These are phyloP conservation scores for Gnomoniopsis smithogilvyi DNA, from an alignment of 2,329 filamentous ascomycete species.

Conservation along the genomic window DNA sequence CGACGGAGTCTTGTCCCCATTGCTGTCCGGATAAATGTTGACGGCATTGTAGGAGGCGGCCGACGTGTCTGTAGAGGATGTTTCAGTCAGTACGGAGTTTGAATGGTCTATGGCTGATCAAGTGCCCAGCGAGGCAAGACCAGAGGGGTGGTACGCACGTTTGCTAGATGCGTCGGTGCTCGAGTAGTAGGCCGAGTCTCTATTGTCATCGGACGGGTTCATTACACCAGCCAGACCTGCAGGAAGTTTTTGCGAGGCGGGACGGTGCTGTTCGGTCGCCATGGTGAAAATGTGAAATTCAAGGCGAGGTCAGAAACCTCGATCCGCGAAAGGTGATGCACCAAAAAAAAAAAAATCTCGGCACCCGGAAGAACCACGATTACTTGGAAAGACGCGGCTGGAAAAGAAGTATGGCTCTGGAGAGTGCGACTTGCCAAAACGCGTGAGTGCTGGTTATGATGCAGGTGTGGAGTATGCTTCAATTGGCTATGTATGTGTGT, in stretches of 20 bases:
- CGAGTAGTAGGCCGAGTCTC: constrained; percentile 52
- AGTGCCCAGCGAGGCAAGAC: constrained; percentile 13
- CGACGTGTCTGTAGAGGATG: constrained; percentile 36
- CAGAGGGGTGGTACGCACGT: constrained; percentile 35
- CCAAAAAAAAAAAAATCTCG: neutral
- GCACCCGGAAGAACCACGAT: neutral
- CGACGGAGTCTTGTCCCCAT: constrained; percentile 60
- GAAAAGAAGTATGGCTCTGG: neutral
- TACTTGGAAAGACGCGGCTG: neutral
- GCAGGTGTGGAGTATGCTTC: neutral
- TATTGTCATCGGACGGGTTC: constrained; percentile 47
- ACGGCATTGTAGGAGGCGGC: constrained; percentile 41
- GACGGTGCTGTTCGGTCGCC: constrained; percentile 37
- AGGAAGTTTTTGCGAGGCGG: constrained; percentile 42
- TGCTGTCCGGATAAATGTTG: constrained; percentile 46
- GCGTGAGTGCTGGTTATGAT: neutral
- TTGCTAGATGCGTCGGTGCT: constrained; percentile 48
- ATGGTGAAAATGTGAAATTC: constrained; percentile 10
- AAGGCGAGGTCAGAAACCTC: neutral
- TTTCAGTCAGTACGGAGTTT: constrained; percentile 21
- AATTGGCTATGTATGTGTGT: neutral
- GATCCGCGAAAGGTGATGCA: neutral
- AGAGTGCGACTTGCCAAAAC: neutral
- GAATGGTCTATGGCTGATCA: neutral
- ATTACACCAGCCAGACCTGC: constrained; percentile 48